Evolutionary conservation across 2,329 filamentous ascomycete genomes (phyloP), one percentile per base, ranked within the genome.

Genomic region (Setomelanomma holmii): DNA sequence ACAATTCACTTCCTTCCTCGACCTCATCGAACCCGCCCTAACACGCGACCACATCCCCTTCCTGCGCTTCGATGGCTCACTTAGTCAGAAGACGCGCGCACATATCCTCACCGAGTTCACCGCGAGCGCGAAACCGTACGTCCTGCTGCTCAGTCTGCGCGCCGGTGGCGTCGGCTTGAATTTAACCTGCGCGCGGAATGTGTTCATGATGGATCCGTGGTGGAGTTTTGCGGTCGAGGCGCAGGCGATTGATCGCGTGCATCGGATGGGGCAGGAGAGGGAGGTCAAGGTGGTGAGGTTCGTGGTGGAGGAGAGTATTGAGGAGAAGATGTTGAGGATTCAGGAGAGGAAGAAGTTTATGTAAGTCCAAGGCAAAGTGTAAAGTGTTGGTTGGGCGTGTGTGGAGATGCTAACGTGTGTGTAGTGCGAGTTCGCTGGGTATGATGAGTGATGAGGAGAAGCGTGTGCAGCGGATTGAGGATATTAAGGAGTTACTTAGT

Each of bases 121-220:
- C 1, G 54, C 80, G 0, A 78, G 24, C 51, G 67, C 57, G 1
- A 85, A 83, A 42, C 90, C 91, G 20, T 84, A 84, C 2, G 85
- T 99, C 1, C 79, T 99, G 4, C 80, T 99, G 1, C 84, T 99
- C 45, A 93, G 89, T 64, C 79, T 99, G 49, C 84, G 91, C 17
- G 95, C 96, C 0, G 95, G 96, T 4, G 96, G 95, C 20, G 95
- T 99, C 0, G 95, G 95, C 0, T 80, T 99, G 38, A 99, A 99
- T 69, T 76, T 99, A 55, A 98, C 93, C 0, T 88, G 87, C 61
- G 95, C 95, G 5, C 91, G 88, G 58, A 82, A 90, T 47, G 96
- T 99, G 4, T 99, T 89, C 78, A 96, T 99, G 90, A 98, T 99
- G 95, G 95, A 99, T 75, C 95, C 95, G 0, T 99, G 95, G 95